These are phyloP conservation scores for Sphaerulina vaccinii DNA, from an alignment of 2,329 filamentous ascomycete genomes.

Conservation along the genomic window DNA sequence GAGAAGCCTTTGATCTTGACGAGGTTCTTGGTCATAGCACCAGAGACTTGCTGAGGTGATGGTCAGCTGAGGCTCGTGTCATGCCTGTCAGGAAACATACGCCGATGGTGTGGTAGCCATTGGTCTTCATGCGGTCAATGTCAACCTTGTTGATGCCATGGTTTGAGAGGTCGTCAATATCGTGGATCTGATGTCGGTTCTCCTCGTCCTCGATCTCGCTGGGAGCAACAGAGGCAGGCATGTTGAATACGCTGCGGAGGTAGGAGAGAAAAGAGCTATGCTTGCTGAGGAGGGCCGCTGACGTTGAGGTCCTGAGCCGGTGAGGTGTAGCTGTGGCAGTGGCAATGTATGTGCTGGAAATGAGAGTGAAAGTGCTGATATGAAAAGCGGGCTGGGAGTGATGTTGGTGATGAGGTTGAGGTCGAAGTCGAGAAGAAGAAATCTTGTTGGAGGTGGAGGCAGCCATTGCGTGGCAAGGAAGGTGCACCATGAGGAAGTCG, in stretches of 20 bases:
- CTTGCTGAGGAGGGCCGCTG: too few relatives aligned
- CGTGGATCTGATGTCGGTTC: conserved; percentile 54
- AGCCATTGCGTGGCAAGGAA: too few relatives aligned
- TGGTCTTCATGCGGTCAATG: conserved; percentile 63
- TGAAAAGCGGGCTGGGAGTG: not conserved
- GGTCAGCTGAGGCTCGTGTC: not conserved
- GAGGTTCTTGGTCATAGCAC: conserved; percentile 59
- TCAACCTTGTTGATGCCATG: conserved; percentile 66
- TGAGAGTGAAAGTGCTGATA: not conserved
- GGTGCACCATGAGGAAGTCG: too few relatives aligned
- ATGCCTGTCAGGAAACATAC: conserved; percentile 41
- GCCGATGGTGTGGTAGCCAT: conserved; percentile 63
- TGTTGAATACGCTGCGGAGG: conserved; percentile 30
- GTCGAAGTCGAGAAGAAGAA: not conserved
- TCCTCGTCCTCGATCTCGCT: conserved; percentile 53
- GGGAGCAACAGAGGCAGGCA: conserved; percentile 54
- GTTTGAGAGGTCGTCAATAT: conserved; percentile 65
- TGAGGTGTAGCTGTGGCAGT: not conserved
- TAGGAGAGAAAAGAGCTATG: not conserved
- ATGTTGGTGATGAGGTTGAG: not conserved
- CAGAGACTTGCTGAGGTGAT: conserved; percentile 54
- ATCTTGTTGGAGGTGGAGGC: not conserved
- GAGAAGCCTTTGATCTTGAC: conserved; percentile 69
- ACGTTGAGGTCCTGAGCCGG: not conserved
- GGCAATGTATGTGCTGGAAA: not conserved